phyloP scores from a whole-genome alignment of 257 asterid species.

The Solanum clarkiae region DNA sequence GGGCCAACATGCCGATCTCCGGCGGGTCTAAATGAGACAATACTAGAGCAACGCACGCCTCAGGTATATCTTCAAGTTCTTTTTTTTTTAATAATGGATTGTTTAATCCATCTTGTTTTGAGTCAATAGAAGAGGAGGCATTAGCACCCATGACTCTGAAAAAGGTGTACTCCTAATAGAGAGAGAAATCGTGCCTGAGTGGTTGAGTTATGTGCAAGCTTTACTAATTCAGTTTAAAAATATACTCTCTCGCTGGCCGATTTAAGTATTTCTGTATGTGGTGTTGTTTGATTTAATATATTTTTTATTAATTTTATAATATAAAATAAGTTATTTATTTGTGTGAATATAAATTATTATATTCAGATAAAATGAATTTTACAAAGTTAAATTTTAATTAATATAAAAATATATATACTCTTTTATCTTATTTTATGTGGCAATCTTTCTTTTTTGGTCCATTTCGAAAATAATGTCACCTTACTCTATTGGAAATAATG shows the following conservation, averaged over 20 bases:
- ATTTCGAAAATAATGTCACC: no score
- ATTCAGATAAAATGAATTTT: no score
- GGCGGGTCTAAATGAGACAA: constrained; percentile 60
- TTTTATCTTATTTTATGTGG: no score
- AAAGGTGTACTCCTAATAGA: neutral
- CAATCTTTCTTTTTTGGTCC: no score
- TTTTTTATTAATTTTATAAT: no score
- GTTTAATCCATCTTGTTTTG: neutral
- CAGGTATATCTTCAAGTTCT: constrained; percentile 71
- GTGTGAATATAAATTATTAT: no score
- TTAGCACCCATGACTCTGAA: constrained; percentile 44
- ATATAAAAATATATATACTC: no score
- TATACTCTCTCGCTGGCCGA: neutral
- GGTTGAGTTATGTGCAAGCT: neutral
- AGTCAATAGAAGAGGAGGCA: constrained; percentile 25
- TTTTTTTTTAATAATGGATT: constrained; percentile 12
- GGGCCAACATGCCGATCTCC: constrained; percentile 69
- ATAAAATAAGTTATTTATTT: no score
- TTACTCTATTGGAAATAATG: no score
- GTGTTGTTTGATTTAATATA: accelerated
- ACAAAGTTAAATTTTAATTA: no score
- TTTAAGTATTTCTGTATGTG: neutral
- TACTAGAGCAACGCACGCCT: constrained; percentile 62
- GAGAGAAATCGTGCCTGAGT: neutral
- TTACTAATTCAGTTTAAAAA: neutral